Base-by-base conservation (phyloP, 148 eudicot species). In the Simmondsia chinensis region DNA sequence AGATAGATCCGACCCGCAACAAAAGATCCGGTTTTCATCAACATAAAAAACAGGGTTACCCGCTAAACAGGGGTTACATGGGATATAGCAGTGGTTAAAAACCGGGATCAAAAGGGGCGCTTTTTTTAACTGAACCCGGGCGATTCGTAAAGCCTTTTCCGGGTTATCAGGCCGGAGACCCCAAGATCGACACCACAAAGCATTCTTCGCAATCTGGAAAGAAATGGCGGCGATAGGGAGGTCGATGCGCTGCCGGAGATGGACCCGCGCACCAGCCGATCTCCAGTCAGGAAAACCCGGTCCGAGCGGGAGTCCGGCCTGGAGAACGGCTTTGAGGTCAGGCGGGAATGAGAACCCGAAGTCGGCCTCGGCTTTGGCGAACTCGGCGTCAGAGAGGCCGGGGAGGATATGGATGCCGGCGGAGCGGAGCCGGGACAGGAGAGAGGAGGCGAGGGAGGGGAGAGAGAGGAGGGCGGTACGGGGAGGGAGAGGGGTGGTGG, bases 251-350 rank as follows among this genome's bases (percentile, higher is more conserved):
- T 87, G 71, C 1, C 75, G 73, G 29, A 89, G 75, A 1, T 82
- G 94, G 3, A 34, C 75, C 23, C 96, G 66, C 7, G 72, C 59
- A 6, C 87, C 79, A 12, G 81, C 4, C 0, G 93, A 67, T 3
- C 94, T 73, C 95, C 95, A 91, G 52, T 85, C 85, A 0, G 95
- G 99, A 41, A 91, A 85, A 0, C 99, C 95, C 6, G 94, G 75
- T 11, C 95, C 99, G 20, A 74, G 14, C 0, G 99, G 99, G 1
- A 82, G 62, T 3, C 81, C 94, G 16, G 85, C 75, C 0, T 75
- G 69, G 9, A 91, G 79, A 9, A 91, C 68, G 11, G 99, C 88
- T 49, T 60, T 71, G 0, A 91, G 59, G 57, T 91, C 97, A 0
- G 97, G 97, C 0, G 97, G 95, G 56, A 91, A 85, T 3, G 69